Evolutionary conservation across 169 alveolate species (phyloP), one percentile per base, ranked within the genome.

Genomic region (Eimeria necatrix): DNA sequence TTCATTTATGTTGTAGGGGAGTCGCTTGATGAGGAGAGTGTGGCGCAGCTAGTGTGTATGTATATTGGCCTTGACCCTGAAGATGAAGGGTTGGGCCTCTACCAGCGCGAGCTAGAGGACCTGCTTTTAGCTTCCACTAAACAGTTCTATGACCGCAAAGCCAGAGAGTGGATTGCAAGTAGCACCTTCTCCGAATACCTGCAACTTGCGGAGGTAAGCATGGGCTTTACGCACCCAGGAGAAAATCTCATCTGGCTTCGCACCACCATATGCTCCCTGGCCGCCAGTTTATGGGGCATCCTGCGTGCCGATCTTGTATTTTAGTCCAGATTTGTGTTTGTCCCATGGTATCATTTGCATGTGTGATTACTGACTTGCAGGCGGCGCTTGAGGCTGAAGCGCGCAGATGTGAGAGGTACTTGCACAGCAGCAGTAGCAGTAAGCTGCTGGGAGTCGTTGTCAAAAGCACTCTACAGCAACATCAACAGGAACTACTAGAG

Each of bases 161-260:
- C 96, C 3, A 64, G 73, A 41, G 93, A 88, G 49, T 96, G 97
- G 97, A 84, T 93, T 7, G 86, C 64, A 26, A 68, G 24, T 56
- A 94, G 95, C 86, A 74, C 96, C 20, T 95, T 96, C 90, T 76
- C 96, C 20, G 97, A 94, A 68, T 96, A 95, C 92, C 90, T 96
- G 32, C 83, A 64, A 14, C 96, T 91, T 32, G 95, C 96, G 12
- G 96, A 95, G 95, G 95, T 92, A 41, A 56, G 94, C 53, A 46
- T 6, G 41, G 41, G 41, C 41, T 32, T 32, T 32, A 32, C 41
- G 41, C 2, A 32, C 41, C 0, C 41, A 32, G 41, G 41, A 2
- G 41, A 32, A 32, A 32, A 32, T 32, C 2, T 32, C 41, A 32
- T 32, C 41, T 32, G 41, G 41, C 41, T 32, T 32, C 2, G 41